Evolutionary conservation across 2,329 filamentous ascomycete genomes (phyloP).

Genomic region (Berkeleyomyces rouxiae): DNA sequence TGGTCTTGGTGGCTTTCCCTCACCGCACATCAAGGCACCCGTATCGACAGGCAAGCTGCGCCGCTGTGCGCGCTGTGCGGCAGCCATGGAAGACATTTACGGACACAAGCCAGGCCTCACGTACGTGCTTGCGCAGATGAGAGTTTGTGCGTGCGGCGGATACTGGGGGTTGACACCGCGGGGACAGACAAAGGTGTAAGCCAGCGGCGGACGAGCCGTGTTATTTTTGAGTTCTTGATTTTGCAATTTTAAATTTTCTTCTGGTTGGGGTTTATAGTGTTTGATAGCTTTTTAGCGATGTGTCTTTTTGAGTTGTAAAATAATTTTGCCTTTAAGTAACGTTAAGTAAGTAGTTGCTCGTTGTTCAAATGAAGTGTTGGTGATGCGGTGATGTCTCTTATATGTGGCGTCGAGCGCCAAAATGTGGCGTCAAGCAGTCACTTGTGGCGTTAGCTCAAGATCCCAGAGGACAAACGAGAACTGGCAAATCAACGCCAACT

Average conservation of each 20-base stretch:
- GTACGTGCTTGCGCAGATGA: constrained; percentile 38
- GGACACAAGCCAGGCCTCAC: constrained; percentile 31
- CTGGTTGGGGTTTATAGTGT: no score
- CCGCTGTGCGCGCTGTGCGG: constrained; percentile 37
- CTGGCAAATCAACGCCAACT: not conserved
- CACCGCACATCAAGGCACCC: constrained; percentile 14
- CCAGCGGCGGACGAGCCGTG: not conserved
- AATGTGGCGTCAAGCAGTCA: not conserved
- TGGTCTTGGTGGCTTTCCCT: not conserved
- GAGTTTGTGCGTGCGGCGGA: constrained; percentile 38
- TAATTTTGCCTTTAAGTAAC: not conserved
- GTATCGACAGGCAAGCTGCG: constrained; percentile 29
- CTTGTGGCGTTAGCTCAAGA: constrained; percentile 1
- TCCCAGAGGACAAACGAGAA: not conserved
- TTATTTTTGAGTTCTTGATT: no score
- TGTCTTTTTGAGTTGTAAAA: not conserved
- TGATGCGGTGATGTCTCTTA: not conserved
- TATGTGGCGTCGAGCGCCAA: not conserved
- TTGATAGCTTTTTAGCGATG: no score
- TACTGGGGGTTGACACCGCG: constrained; percentile 27
- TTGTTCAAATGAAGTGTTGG: not conserved
- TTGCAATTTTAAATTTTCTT: not conserved
- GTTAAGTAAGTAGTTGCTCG: no score
- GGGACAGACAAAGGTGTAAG: constrained; percentile 10
- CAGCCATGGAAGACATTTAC: constrained; percentile 46